Conservation (phyloP, 2,329 filamentous ascomycete genomes). For the Apiospora arundinis region DNA sequence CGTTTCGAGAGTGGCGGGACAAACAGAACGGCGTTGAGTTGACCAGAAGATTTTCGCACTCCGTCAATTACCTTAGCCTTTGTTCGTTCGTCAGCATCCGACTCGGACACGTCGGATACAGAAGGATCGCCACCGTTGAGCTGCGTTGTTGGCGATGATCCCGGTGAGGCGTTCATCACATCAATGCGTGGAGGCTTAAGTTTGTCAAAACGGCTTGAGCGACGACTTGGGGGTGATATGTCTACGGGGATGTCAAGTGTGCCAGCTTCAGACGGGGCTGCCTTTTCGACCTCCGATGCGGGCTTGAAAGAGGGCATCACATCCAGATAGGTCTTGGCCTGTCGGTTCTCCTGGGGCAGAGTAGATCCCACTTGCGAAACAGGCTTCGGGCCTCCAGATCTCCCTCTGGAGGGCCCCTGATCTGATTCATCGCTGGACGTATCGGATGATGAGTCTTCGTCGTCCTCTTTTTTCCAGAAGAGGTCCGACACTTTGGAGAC, state of each 20-base stretch:
- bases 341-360: slow-evolving; percentile 40
- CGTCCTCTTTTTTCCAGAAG: slow-evolving; percentile 60
- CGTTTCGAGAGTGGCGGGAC: slow-evolving; percentile 31
- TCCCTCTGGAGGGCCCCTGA: slow-evolving; percentile 47
- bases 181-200: slow-evolving; percentile 59
- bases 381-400: slow-evolving; percentile 44
- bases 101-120: slow-evolving; percentile 47
- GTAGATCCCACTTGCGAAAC: slow-evolving; percentile 44
- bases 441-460: slow-evolving; percentile 41
- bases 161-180: slow-evolving; percentile 49
- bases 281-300: slow-evolving; percentile 38
- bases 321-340: slow-evolving; percentile 56
- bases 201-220: slow-evolving; percentile 53
- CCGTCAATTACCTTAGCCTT: slow-evolving; percentile 32
- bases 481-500: slow-evolving; percentile 64
- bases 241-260: slow-evolving; percentile 24
- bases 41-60: slow-evolving; percentile 44
- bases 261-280: slow-evolving; percentile 29
- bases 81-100: slow-evolving; percentile 42
- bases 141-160: slow-evolving; percentile 40
- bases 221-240: slow-evolving; percentile 42
- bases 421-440: slow-evolving; percentile 59
- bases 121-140: slow-evolving; percentile 28
- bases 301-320: slow-evolving; percentile 57
- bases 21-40: slow-evolving; percentile 42